Evolutionary conservation across 331 rosid genomes (phyloP), one percentile per base, ranked within the genome.

Genomic region (Malus hybrid): DNA sequence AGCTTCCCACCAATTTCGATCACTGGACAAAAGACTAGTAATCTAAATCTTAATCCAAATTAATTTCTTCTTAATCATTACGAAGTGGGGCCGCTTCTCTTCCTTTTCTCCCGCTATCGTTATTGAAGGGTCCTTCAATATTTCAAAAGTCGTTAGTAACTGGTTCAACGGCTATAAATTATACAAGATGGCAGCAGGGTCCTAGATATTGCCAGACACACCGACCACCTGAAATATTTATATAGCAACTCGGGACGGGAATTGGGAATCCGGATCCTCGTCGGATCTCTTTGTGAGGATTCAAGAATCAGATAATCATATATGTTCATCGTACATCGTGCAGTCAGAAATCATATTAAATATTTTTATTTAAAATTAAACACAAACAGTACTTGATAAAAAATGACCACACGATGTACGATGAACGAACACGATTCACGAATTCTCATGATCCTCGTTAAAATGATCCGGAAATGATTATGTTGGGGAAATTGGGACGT

Each of bases 121-220:
- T 10, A 46, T 46, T 56, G 4, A 24, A 22, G 34, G 77, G 81
- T 59, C 11, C 73, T 10, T 24, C 4, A 42, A 44, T 32, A 27
- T 76, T 82, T 60, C 57, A 79, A 83, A 75, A 65, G 69, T 79
- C 72, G 81, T 76, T 75, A 15, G 64, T 42, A 34, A 15, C 64
- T 31, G 55, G 29, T 75, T n/a, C 52, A 83, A 83, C 86, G 86
- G 86, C 81, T 79, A 79, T 27, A 67, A 57, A 13, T 28, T 31
- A 10, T 10, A 22, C 15, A 60, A 16, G 66, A 5, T 15, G 31
- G 68, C 24, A 42, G 54, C 44, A 31, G 68, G 6, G 24, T 6
- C 20, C 19, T 64, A 6, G 67, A 10, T 31, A 7, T 4, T 64
- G 46, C 7, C 44, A 39, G 33, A 2, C 7, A 24, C 27, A 64